Conservation (phyloP, 345 rosid genomes). For the Eutrema heterophyllum region DNA sequence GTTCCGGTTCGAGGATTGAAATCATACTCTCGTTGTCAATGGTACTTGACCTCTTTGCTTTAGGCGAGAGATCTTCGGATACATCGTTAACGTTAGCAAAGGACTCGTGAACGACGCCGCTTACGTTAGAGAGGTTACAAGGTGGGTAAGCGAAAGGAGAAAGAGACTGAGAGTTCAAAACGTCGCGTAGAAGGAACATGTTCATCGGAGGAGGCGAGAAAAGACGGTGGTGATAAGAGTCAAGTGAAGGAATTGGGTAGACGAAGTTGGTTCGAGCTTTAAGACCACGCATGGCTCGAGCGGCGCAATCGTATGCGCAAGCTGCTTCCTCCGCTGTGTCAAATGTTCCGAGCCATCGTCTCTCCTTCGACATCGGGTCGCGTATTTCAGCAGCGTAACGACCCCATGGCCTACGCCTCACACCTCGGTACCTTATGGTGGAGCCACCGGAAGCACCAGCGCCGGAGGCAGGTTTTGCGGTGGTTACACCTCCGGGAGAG, state of each 20-base stretch:
- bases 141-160: conserved; percentile 12
- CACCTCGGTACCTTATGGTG: conserved; percentile 86
- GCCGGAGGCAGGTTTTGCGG: conserved; percentile 38
- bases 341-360: conserved; percentile 94
- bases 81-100: not conserved
- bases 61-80: conserved; percentile 22
- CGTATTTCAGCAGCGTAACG: conserved; percentile 97
- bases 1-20: conserved; percentile 49
- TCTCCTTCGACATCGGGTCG: conserved; percentile 84
- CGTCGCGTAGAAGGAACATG: conserved; percentile 61
- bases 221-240: conserved; percentile 24
- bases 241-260: conserved; percentile 45
- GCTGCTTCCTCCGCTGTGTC: conserved; percentile 99
- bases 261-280: conserved; percentile 92
- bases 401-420: conserved; percentile 96
- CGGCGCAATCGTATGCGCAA: conserved; percentile 89
- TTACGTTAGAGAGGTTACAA: conserved; percentile 10
- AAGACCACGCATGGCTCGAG: conserved; percentile 87
- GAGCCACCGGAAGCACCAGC: conserved; percentile 33
- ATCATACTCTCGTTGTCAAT: conserved; percentile 24
- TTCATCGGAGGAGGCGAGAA: conserved; percentile 40
- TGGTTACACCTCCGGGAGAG: conserved; percentile 16
- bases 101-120: conserved; percentile 13
- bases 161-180: conserved; percentile 35
- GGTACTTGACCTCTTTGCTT: conserved; percentile 31